Conservation (phyloP, 2,329 filamentous ascomycete species). For the Trichoderma oligosporum region DNA sequence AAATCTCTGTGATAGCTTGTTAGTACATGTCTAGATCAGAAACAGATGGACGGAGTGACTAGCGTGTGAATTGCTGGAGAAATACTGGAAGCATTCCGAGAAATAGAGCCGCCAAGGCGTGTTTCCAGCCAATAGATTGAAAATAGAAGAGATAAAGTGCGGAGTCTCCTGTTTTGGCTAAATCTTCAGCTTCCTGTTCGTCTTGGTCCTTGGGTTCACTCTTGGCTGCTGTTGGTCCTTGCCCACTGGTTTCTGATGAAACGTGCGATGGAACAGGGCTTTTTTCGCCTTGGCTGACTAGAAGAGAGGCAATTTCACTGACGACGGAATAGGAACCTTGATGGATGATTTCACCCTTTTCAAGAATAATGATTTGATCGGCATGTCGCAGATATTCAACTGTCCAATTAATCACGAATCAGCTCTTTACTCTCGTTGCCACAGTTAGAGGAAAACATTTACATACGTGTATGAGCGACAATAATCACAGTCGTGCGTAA, state of each 20-base stretch:
- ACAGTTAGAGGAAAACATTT: neutral
- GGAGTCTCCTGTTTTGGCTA: constrained; percentile 13
- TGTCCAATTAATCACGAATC: neutral
- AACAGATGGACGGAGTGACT: neutral
- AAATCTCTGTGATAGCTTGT: constrained; percentile 20
- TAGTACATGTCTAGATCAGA: neutral
- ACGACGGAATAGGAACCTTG: neutral
- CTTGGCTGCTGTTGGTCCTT: neutral
- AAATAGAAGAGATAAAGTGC: constrained; percentile 23
- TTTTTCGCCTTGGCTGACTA: neutral
- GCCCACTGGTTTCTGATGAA: neutral
- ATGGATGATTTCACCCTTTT: neutral
- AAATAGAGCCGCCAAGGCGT: constrained; percentile 11
- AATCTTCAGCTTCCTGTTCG: neutral
- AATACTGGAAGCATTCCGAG: constrained; percentile 19
- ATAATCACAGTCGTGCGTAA: neutral
- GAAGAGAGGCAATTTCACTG: neutral
- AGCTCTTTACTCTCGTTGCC: neutral
- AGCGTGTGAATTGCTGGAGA: neutral
- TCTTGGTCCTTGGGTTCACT: neutral
- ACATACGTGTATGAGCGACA: neutral
- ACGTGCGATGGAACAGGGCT: neutral
- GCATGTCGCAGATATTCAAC: neutral
- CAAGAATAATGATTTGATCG: neutral
- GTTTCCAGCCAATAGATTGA: constrained; percentile 19